Evolutionary conservation across 805 yeast species (phyloP).

Genomic region (Myxozyma melibiosi): DNA sequence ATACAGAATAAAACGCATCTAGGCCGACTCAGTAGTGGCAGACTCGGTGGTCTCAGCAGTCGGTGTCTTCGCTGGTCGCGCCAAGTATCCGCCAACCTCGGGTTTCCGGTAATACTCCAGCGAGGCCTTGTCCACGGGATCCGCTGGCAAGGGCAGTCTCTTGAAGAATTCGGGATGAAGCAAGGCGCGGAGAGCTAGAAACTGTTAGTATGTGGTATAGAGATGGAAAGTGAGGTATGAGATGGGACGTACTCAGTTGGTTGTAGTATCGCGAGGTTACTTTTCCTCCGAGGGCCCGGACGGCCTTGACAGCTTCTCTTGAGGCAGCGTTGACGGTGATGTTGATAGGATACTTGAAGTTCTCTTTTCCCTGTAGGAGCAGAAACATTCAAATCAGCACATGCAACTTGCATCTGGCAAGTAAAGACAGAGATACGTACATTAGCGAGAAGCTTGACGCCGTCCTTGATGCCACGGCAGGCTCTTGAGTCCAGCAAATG

Average conservation of each 20-base stretch:
- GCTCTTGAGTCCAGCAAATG: constrained; percentile 75
- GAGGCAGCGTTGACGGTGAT: constrained; percentile 87
- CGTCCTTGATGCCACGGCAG: constrained; percentile 71
- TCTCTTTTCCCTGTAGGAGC: constrained; percentile 41
- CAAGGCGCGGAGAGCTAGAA: constrained; percentile 63
- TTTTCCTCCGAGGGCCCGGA: constrained; percentile 72
- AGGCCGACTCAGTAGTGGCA: not conserved
- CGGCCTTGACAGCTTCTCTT: constrained; percentile 65
- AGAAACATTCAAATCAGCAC: constrained; percentile 36
- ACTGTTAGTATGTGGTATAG: no score
- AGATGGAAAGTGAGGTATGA: not conserved
- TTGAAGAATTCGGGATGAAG: constrained; percentile 77
- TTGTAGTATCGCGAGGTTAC: constrained; percentile 74
- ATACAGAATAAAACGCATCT: not conserved
- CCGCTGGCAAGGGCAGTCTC: constrained; percentile 77
- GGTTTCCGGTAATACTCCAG: constrained; percentile 74
- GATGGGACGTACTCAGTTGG: constrained; percentile 47
- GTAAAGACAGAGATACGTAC: constrained; percentile 39
- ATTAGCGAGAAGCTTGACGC: constrained; percentile 77
- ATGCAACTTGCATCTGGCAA: no score
- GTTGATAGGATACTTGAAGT: constrained; percentile 58
- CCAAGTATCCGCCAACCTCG: constrained; percentile 74
- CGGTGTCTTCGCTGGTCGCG: constrained; percentile 9
- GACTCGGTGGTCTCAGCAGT: not conserved
- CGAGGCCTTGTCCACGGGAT: constrained; percentile 82